phyloP scores from a whole-genome alignment of 495 filamentous ascomycete genomes.

The Hypoxylon lenormandii region DNA sequence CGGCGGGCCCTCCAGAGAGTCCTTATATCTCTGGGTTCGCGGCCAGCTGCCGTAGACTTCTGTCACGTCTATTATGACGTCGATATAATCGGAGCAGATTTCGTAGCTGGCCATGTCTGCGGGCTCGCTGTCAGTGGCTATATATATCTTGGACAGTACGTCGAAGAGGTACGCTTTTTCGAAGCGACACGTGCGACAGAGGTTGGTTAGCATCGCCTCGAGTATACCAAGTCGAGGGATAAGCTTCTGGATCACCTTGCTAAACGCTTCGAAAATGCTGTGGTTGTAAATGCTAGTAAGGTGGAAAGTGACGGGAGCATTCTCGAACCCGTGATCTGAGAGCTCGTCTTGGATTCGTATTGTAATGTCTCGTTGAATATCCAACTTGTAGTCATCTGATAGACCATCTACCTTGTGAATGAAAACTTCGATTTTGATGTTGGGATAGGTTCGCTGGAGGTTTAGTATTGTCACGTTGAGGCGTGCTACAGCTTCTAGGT shows the following conservation, averaged over 20 bases:
- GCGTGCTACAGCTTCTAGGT: slow-evolving; percentile 86
- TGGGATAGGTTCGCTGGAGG: slow-evolving; percentile 85
- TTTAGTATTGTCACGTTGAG: slow-evolving; percentile 87
- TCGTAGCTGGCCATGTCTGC: slow-evolving; percentile 94
- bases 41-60: slow-evolving; percentile 88
- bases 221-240: slow-evolving; percentile 92
- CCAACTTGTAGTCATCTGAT: slow-evolving; percentile 91
- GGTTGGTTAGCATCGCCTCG: slow-evolving; percentile 88
- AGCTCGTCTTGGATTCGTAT: slow-evolving; percentile 98
- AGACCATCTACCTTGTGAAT: slow-evolving; percentile 98
- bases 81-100: slow-evolving; percentile 97
- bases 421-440: slow-evolving; percentile 95
- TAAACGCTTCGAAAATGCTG: slow-evolving; percentile 96
- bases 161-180: slow-evolving; percentile 98
- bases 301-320: slow-evolving; percentile 90
- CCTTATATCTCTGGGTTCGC: slow-evolving; percentile 62
- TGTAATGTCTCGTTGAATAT: slow-evolving; percentile 92
- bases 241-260: slow-evolving; percentile 96
- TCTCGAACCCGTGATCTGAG: slow-evolving; percentile 88
- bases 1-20: slow-evolving; percentile 68
- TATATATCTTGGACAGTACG: slow-evolving; percentile 96
- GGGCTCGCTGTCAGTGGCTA: slow-evolving; percentile 91
- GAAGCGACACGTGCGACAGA: slow-evolving; percentile 88
- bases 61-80: slow-evolving; percentile 94
- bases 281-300: slow-evolving; percentile 97